Base-by-base conservation (phyloP, 2,329 filamentous ascomycete species). In the Ophiocordyceps camponoti-rufipedis region DNA sequence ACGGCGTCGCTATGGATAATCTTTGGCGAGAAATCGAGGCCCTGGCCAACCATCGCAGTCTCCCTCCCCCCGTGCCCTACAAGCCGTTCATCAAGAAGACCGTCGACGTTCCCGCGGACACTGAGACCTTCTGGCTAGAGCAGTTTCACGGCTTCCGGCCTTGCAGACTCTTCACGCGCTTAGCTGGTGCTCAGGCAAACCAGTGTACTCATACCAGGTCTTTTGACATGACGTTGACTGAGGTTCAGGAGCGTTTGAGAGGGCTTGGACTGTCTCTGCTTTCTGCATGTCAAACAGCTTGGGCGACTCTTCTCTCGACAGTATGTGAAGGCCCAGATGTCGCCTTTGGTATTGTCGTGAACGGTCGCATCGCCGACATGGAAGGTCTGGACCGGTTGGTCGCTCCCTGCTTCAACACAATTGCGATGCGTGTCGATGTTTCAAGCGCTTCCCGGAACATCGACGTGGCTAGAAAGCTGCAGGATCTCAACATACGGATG, bases 391-490 rank as follows among this genome's bases (percentile, higher is more conserved):
- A 88, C 35, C 67, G 70, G 4, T 71, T 94, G 6, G 74, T 93
- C n/a, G 86, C 85, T 0, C 88, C 88, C 0, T 94, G 86, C 58
- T 94, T 95, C 68, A 95, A 94, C 56, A 94, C 88, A 0, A 62
- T 94, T 12, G 86, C 88, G 0, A 56, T 87, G 2, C 74, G 85
- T 28, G 62, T 77, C 14, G 62, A 75, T 31, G 49, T 83, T 10
- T 61, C 68, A 1, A 56, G 56, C 3, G 58, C 58, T 2, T 64
- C 59, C 1, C 70, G 68, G 14, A 78, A 79, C 47, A 53, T 68
- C 0, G 71, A 78, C 5, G 56, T 87, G 11, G 62, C 82, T 28
- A 73, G 71, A 47, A 58, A 63, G 2, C 67, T 85, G 2, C 80
- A 87, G 44, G 60, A 61, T 0, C 57, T 75, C 28, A 87, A 84